These are phyloP conservation scores for Podospora tetraspora DNA, from an alignment of 495 filamentous ascomycete genomes.

Conservation along the genomic window DNA sequence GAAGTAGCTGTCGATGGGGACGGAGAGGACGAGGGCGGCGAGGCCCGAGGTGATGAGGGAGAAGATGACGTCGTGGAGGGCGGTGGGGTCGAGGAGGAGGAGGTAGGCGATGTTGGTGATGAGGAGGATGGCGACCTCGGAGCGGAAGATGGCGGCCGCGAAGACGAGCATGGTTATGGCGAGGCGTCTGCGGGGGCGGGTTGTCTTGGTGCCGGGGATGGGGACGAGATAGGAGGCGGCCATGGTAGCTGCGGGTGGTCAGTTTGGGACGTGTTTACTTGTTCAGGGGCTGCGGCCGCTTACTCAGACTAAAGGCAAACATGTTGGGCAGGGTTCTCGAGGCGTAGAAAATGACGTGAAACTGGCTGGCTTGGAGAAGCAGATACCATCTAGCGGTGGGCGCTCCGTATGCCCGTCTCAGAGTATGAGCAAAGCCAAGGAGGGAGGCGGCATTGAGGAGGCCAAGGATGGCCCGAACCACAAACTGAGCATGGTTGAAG, in stretches of 20 bases:
- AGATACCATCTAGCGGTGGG: conserved; percentile 74
- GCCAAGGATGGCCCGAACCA: conserved; percentile 74
- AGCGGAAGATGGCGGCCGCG: conserved; percentile 81
- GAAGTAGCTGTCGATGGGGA: conserved; percentile 82
- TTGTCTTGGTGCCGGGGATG: conserved; percentile 25
- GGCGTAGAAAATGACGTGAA: conserved; percentile 92
- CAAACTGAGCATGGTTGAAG: conserved; percentile 40
- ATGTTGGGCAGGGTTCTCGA: conserved; percentile 91
- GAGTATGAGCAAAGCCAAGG: conserved; percentile 54
- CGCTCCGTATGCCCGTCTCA: conserved; percentile 64
- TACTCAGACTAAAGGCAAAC: conserved; percentile 85
- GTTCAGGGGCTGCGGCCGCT: conserved; percentile 17
- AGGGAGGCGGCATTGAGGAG: conserved; percentile 69
- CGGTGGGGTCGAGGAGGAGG: conserved; percentile 50
- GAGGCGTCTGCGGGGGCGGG: conserved; percentile 40
- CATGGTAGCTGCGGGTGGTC: conserved; percentile 50
- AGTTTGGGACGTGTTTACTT: not conserved
- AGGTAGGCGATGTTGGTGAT: conserved; percentile 51
- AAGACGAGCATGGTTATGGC: conserved; percentile 72
- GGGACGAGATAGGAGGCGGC: conserved; percentile 70
- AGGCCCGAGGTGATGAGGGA: conserved; percentile 62
- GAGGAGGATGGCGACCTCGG: conserved; percentile 82
- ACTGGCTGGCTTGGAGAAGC: conserved; percentile 77
- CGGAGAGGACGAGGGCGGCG: conserved; percentile 57
- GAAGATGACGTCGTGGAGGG: conserved; percentile 54